Percentiles rank a stretch among this genome's conserved stretches.
These are phyloP conservation scores for Ceratocystis lukuohia DNA, from an alignment of 2,329 filamentous ascomycete species.

Conservation along the genomic window DNA sequence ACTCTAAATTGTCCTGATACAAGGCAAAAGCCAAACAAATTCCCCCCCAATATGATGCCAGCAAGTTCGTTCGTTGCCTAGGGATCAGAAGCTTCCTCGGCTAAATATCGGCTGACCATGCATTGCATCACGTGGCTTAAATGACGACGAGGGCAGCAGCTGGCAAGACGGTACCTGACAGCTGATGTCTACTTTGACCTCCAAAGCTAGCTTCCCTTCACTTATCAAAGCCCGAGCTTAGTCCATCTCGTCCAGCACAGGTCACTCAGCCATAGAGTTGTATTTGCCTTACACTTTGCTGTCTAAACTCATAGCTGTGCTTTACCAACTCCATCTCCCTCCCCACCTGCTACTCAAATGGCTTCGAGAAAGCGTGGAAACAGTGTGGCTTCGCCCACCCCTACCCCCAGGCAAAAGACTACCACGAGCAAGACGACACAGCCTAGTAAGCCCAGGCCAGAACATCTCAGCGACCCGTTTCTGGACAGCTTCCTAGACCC, in stretches of 20 bases:
- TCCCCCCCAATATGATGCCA: not conserved
- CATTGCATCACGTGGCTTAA: not conserved
- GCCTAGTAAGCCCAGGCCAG: slow-evolving; percentile 37
- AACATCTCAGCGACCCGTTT: slow-evolving; percentile 56
- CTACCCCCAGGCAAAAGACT: slow-evolving; percentile 14
- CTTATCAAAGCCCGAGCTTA: no score
- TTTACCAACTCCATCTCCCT: not conserved
- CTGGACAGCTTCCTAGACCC: slow-evolving; percentile 62
- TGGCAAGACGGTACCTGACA: not conserved
- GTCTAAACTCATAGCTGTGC: not conserved
- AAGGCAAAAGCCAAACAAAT: not conserved
- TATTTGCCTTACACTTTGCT: not conserved
- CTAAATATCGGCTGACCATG: not conserved
- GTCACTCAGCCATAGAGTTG: not conserved
- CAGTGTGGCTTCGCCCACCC: slow-evolving; percentile 12
- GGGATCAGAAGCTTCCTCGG: slow-evolving; percentile 11
- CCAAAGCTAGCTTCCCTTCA: not conserved
- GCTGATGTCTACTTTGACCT: not conserved
- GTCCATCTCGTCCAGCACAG: no score
- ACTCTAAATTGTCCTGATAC: no score
- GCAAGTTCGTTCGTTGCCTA: not conserved
- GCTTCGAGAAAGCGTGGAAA: slow-evolving; percentile 16
- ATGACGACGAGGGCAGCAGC: not conserved
- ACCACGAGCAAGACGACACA: slow-evolving; percentile 13
- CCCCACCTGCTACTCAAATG: slow-evolving; percentile 4